Percentiles rank a stretch among this genome's conserved stretches.
These are phyloP conservation scores for Aspergillus sp. DNA, from an alignment of 2,329 filamentous ascomycete species.

Conservation along the genomic window DNA sequence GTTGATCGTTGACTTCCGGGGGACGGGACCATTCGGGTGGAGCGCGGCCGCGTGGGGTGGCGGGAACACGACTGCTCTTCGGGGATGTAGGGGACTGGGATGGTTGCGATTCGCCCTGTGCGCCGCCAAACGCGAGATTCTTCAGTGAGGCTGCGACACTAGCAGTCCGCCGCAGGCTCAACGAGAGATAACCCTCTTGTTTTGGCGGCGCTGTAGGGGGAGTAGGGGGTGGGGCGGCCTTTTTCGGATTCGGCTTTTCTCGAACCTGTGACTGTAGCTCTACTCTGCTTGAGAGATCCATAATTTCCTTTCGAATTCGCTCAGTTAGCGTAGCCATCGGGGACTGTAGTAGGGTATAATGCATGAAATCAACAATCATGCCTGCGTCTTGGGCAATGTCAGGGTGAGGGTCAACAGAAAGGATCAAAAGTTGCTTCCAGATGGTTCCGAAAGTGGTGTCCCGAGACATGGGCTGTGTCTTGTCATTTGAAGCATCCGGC, in stretches of 20 bases:
- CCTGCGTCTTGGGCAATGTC: slow-evolving; percentile 87
- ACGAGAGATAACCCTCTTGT: slow-evolving; percentile 64
- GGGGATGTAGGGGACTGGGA: slow-evolving; percentile 34
- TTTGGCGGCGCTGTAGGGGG: slow-evolving; percentile 57
- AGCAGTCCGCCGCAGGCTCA: slow-evolving; percentile 65
- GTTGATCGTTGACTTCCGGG: slow-evolving; percentile 75
- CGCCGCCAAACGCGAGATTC: slow-evolving; percentile 60
- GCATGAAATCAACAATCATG: slow-evolving; percentile 83
- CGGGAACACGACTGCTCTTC: slow-evolving; percentile 38
- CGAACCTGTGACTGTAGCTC: slow-evolving; percentile 45
- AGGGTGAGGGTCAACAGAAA: slow-evolving; percentile 92
- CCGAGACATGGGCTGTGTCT: slow-evolving; percentile 59
- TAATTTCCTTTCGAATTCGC: slow-evolving; percentile 69
- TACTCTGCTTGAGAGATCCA: slow-evolving; percentile 39
- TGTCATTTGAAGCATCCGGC: slow-evolving; percentile 28
- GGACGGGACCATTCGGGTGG: slow-evolving; percentile 66
- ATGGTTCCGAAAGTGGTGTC: slow-evolving; percentile 92
- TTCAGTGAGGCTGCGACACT: slow-evolving; percentile 69
- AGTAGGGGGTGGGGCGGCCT: slow-evolving; percentile 47
- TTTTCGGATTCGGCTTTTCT: slow-evolving; percentile 40
- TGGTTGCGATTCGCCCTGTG: slow-evolving; percentile 38
- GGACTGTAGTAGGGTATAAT: slow-evolving; percentile 77
- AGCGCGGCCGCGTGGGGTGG: slow-evolving; percentile 55
- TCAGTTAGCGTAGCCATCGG: slow-evolving; percentile 73
- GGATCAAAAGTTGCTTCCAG: slow-evolving; percentile 89